phyloP scores from a whole-genome alignment of 208 protist species.

The Tritrichomonas musculus region DNA sequence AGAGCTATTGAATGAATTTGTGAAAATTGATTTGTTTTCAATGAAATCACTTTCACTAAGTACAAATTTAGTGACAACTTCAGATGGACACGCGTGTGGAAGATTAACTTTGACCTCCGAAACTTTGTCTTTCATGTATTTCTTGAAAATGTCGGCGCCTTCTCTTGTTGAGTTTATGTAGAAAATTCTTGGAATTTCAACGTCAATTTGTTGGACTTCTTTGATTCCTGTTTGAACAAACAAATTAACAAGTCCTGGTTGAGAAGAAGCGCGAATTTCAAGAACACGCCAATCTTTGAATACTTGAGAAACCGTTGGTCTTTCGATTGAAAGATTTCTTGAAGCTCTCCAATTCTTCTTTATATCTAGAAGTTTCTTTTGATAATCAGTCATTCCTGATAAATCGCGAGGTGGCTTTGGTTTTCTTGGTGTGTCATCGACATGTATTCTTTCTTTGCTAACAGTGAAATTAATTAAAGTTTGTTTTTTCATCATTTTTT shows the following conservation, averaged over 20 bases:
- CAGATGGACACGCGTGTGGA: neutral
- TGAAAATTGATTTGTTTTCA: neutral
- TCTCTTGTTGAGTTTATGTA: neutral
- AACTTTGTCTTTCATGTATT: conserved; percentile 11
- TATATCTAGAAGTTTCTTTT: neutral
- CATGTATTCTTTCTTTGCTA: neutral
- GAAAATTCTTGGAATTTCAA: neutral
- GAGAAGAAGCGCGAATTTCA: neutral
- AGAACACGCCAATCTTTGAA: conserved; percentile 11
- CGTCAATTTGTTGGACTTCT: neutral
- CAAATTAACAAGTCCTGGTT: neutral
- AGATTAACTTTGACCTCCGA: neutral
- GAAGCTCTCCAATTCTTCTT: neutral
- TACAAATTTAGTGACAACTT: conserved; percentile 19
- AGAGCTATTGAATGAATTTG: neutral
- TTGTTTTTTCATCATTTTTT: neutral
- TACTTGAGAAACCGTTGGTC: too few relatives aligned
- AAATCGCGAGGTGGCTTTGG: neutral
- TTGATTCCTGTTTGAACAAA: neutral
- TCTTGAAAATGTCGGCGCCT: neutral
- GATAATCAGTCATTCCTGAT: neutral
- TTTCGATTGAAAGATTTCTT: neutral
- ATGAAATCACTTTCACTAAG: neutral
- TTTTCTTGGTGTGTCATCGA: neutral
- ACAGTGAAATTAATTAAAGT: neutral